Evolutionary conservation across 345 rosid species (phyloP), one percentile per base, ranked within the genome.

Genomic region (Sisymbrium irio): DNA sequence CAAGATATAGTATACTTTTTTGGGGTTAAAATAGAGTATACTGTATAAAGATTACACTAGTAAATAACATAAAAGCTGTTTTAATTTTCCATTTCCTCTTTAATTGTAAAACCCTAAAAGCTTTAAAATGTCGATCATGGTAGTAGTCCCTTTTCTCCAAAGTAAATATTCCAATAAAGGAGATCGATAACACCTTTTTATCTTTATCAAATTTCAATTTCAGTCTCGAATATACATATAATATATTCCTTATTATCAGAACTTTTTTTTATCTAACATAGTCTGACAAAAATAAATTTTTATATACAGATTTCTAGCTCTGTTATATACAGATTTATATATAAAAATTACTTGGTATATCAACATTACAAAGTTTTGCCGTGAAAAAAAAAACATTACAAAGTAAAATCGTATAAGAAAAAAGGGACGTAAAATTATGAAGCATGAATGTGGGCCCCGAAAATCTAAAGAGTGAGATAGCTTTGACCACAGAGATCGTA

Each of bases 401-500:
- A 57, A 14, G 51, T 17, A 17, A 46, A 20, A 20, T 27, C 37
- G 14, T 2, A 9, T 30, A 30, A 41, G 6, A 9, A 63, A 49
- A 33, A 42, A 54, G 30, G 54, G 10, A 55, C 47, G 46, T 44
- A 55, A 27, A 27, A 1, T 27, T 27, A 27, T 27, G 64, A 62
- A 73, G 45, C 55, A 73, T 55, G 58, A 42, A 65, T 4, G 66
- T 51, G 59, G 71, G 32, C 9, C 77, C 63, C 10, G n/a, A 18
- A 9, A 73, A 65, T 73, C 71, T 64, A 64, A 59, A 47, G 67
- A 71, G 40, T 47, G 39, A 47, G 40, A 63, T 65, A 65, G 51
- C 66, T 73, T 73, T 73, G 65, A 73, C 77, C 60, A 65, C 30
- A 55, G 18, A 10, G 12, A 18, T 18, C 18, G 40, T 46, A 54